Evolutionary conservation across 139 green algal genomes (phyloP), one percentile per base, ranked within the genome.

Genomic region (Tetradesmus obliquus): DNA sequence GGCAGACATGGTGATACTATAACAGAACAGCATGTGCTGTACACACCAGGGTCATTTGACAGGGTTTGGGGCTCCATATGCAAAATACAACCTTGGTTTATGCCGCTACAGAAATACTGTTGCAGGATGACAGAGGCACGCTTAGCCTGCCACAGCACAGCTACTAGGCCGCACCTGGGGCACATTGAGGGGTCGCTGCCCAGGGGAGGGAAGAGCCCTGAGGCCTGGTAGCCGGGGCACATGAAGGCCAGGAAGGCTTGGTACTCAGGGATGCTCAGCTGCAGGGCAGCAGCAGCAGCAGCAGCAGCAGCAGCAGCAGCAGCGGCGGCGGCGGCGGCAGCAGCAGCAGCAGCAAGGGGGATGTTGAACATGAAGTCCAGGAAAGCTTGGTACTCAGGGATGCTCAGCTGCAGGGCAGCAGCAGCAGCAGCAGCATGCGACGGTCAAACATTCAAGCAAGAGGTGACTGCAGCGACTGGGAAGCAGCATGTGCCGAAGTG

Each of bases 171-270:
- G 15, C 66, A 76, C 66, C 66, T 82, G 0, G 91, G 93, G 88
- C 96, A 97, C 3, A 89, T 80, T 1, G 17, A 2, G 3, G 94
- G 92, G 87, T 97, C 92, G 0, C 92, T 93, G 0, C 96, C 96
- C 1, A 82, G 24, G 0, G 94, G 95, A 10, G 95, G 94, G 55
- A 94, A 96, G 7, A 84, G 20, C 0, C 87, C 88, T 1, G 51
- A 80, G 1, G 76, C 32, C 54, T 24, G 72, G 72, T 92, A 92
- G 15, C 92, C 90, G 0, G 95, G 95, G 82, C 95, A 97, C 95
- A 97, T 97, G 93, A 90, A 97, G 20, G 93, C 57, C 19, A 97
- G 80, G 83, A 97, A 97, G 5, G 60, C 55, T 6, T 88, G 91
- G 66, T 97, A 97, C 17, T 91, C 93, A 7, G 76, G 85, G 10